phyloP scores from a whole-genome alignment of 768 basidiomycete species.

The Phanerodontia chrysosporium region DNA sequence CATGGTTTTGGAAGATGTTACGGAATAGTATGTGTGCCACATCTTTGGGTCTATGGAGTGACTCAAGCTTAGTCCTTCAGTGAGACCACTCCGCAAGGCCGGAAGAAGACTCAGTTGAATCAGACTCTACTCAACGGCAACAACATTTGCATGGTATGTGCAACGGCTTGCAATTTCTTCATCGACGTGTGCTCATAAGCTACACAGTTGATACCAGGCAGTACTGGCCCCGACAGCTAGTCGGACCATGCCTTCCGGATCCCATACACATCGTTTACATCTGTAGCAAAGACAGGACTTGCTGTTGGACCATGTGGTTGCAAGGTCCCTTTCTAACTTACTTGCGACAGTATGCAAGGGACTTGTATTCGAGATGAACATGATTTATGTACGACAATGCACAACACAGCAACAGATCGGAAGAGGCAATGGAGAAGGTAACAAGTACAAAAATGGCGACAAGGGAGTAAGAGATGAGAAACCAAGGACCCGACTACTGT shows the following conservation, averaged over 20 bases:
- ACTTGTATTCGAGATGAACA: background rate
- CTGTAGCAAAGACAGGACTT: too few species aligned
- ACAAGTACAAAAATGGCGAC: conserved; percentile 6
- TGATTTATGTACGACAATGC: conserved; percentile 1
- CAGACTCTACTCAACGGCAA: conserved; percentile 92
- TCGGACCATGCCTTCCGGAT: background rate
- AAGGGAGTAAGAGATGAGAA: background rate
- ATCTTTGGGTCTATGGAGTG: background rate
- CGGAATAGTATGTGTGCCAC: conserved; percentile 72
- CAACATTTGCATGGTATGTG: conserved; percentile 88
- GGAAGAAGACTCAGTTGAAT: conserved; percentile 73
- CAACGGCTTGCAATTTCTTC: background rate
- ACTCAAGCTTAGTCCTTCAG: conserved; percentile 40
- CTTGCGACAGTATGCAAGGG: background rate
- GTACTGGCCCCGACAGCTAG: conserved; percentile 14
- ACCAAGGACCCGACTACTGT: conserved; percentile 39
- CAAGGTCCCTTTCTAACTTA: too few species aligned
- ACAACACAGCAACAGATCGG: background rate
- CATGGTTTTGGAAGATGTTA: conserved; percentile 95
- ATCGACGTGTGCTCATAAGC: background rate
- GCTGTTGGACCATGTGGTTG: too few species aligned
- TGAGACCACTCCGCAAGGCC: conserved; percentile 80
- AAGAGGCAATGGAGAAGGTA: background rate
- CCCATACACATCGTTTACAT: too few species aligned
- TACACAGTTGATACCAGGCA: conserved; percentile 15